Conservation (phyloP, 78 protist genomes). For the Diacronema lutheri region DNA sequence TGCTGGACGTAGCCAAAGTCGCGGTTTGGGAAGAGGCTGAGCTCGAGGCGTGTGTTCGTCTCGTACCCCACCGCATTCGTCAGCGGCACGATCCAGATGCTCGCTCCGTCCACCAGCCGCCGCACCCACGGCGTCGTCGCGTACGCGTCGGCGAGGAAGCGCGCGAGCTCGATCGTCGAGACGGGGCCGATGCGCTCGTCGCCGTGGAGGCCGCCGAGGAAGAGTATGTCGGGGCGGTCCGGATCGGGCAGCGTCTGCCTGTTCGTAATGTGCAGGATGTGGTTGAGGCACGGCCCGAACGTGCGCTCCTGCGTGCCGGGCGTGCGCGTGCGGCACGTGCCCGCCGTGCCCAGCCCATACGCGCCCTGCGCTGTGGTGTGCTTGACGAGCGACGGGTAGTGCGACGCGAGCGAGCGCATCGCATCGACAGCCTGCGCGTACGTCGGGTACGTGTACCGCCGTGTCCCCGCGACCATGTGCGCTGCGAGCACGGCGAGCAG, state of each 20-base stretch:
- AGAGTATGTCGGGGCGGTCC: not conserved
- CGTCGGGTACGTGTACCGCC: no score
- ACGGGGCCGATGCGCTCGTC: not conserved
- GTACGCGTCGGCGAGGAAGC: not conserved
- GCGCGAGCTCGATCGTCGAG: not conserved
- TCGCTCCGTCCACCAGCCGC: conserved; percentile 12
- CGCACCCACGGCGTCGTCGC: conserved; percentile 2
- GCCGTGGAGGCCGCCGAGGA: conserved; percentile 12
- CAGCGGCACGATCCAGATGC: conserved; percentile 3
- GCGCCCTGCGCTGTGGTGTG: not conserved
- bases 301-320: not conserved
- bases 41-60: not conserved
- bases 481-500: no score
- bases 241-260: not conserved
- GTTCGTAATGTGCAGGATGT: not conserved
- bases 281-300: not conserved
- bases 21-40: conserved; percentile 25
- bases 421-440: no score
- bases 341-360: not conserved
- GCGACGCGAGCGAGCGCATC: no score
- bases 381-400: no score
- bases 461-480: no score
- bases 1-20: conserved; percentile 1
- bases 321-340: no score
- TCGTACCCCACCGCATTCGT: conserved; percentile 7